Evolutionary conservation across 176 grass and related monocot genomes (phyloP), one percentile per base, ranked within the genome.

Genomic region (Carex littledalei): DNA sequence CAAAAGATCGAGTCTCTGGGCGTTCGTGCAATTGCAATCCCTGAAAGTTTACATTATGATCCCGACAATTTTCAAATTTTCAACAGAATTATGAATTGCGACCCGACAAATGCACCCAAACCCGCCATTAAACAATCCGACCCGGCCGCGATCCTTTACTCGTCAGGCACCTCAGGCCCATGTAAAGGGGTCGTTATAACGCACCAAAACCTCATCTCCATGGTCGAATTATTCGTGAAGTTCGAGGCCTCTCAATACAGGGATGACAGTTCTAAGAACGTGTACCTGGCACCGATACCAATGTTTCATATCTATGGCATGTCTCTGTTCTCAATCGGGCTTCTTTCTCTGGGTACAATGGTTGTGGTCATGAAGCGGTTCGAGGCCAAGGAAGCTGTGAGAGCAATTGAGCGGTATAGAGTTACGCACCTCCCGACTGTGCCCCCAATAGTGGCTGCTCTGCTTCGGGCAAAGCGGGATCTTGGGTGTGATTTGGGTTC

Each of bases 261-360:
- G 29, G 10, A 34, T 16, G 79, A 89, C 84, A 84, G 87, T 82
- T 90, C 91, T 43, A 87, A 83, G 29, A 91, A 93, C 80, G 91
- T 98, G 61, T 94, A 93, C 88, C 89, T 98, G 65, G 91, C 92
- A 1, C 86, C 69, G 6, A 70, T 98, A 50, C 95, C 95, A 12
- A 94, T 98, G 95, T 98, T 93, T 87, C 95, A 98, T 72, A 89
- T 98, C 26, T 98, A 98, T 11, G 95, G 92, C 15, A 89, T 98
- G 72, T 86, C 95, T 0, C 87, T 98, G 55, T 98, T 98, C 86
- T 78, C 92, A 37, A 84, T 91, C 18, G 95, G 95, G 0, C 87
- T 98, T n/a, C 82, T 94, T 8, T 91, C 95, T 24, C 80, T 98
- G 72, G 95, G 95, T 1, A 67, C 95, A 54, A 87, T 81, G 4